These are phyloP conservation scores for Russula earlei DNA, from an alignment of 768 basidiomycete species.

Conservation along the genomic window DNA sequence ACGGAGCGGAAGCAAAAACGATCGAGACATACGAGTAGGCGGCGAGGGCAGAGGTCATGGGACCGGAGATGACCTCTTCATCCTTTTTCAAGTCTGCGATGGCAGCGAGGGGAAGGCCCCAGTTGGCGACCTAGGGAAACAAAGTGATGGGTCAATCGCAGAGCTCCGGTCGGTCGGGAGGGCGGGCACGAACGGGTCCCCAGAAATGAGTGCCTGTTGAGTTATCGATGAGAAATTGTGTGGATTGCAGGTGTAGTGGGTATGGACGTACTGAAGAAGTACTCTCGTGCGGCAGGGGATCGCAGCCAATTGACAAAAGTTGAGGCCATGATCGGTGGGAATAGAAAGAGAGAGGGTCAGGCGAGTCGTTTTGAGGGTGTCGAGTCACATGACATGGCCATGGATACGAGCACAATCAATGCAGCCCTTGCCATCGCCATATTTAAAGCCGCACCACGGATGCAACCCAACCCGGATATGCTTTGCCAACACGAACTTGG, in stretches of 20 bases:
- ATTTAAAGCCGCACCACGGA: background rate
- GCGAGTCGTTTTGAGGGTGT: background rate
- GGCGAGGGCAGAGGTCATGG: conserved; percentile 88
- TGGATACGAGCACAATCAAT: too few species aligned
- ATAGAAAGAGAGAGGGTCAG: too few species aligned
- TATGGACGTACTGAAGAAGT: conserved; percentile 79
- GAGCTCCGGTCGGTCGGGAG: background rate
- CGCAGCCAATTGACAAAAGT: conserved; percentile 84
- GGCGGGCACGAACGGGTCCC: conserved; percentile 75
- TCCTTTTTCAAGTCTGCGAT: conserved; percentile 85
- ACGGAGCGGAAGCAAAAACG: background rate
- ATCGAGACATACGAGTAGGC: conserved; percentile 76
- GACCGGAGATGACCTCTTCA: conserved; percentile 93
- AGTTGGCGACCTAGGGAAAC: conserved; percentile 83
- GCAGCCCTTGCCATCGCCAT: too few species aligned
- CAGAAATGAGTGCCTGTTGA: conserved; percentile 88
- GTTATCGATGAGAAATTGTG: conserved; percentile 20
- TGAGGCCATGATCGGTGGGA: conserved; percentile 51
- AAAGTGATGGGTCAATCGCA: background rate
- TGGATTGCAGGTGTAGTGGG: background rate
- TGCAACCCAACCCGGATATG: too few species aligned
- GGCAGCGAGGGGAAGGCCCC: conserved; percentile 94
- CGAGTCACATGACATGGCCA: background rate
- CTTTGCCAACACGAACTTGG: too few species aligned
- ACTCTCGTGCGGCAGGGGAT: conserved; percentile 84